phyloP scores from a whole-genome alignment of 2,329 filamentous ascomycete genomes.

The Xylaria sp. region DNA sequence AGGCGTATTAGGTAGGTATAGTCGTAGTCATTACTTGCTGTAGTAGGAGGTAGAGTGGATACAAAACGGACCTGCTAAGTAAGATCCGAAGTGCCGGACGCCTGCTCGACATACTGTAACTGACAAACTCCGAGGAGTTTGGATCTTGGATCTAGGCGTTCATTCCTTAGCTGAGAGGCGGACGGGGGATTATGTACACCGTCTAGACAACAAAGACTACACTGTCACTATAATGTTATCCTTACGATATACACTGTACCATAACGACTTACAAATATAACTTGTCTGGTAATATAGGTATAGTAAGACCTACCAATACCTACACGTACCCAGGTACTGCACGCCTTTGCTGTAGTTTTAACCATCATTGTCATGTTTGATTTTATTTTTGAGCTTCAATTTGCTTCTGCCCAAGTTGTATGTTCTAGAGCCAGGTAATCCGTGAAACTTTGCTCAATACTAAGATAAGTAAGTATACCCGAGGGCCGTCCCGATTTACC shows the following conservation, averaged over 20 bases:
- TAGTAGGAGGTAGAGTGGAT: not conserved
- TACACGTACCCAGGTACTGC: not conserved
- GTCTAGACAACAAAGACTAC: not conserved
- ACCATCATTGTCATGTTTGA: not conserved
- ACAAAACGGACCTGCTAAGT: not conserved
- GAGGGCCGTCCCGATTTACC: not conserved
- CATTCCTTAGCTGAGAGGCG: not conserved
- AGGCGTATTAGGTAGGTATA: not conserved
- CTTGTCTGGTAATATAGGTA: not conserved
- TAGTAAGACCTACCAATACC: not conserved
- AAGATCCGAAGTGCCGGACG: slow-evolving; percentile 2
- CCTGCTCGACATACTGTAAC: not conserved
- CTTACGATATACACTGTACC: not conserved
- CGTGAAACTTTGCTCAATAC: not conserved
- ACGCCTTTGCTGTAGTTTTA: not conserved
- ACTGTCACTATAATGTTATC: not conserved
- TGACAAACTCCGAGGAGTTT: slow-evolving; percentile 27
- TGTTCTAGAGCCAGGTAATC: not conserved
- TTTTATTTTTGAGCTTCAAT: not conserved
- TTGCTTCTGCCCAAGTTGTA: not conserved
- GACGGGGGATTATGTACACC: not conserved
- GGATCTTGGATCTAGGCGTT: slow-evolving; percentile 27
- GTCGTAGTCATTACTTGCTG: not conserved
- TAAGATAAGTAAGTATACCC: not conserved
- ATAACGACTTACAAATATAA: not conserved